Conservation (phyloP, 805 yeast genomes). For the Cyberlindnera sargentensis region DNA sequence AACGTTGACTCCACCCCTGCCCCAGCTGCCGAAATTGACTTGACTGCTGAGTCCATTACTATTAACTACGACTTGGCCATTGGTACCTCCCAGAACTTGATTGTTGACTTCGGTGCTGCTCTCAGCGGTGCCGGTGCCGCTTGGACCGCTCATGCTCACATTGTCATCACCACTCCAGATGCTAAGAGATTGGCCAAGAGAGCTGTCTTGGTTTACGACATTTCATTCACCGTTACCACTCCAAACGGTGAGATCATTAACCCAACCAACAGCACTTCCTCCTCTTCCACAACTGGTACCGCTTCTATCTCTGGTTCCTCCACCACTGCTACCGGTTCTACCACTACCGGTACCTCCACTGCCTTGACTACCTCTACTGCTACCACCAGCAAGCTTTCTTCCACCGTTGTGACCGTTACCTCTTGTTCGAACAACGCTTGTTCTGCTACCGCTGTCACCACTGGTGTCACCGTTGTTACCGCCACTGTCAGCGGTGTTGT, state of each 20-base stretch:
- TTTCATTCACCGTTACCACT: slow-evolving; percentile 12
- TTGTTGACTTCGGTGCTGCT: slow-evolving; percentile 4
- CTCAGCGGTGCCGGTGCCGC: slow-evolving; percentile 7
- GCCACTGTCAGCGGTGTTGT: slow-evolving; percentile 23
- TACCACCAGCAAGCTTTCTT: slow-evolving; percentile 10
- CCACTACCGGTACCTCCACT: slow-evolving; percentile 8
- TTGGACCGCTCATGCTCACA: slow-evolving; percentile 5
- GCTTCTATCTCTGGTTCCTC: slow-evolving; percentile 10
- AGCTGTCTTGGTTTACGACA: slow-evolving; percentile 1
- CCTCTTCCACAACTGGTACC: slow-evolving; percentile 14
- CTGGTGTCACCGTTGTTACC: slow-evolving; percentile 26
- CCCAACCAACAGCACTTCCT: slow-evolving; percentile 2
- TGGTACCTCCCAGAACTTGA: slow-evolving; percentile 1
- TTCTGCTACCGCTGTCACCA: slow-evolving; percentile 21
- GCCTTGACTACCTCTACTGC: slow-evolving; percentile 8
- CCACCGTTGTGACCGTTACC: slow-evolving; percentile 18
- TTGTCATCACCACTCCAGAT: slow-evolving; percentile 4
- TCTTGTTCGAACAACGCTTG: slow-evolving; percentile 26
- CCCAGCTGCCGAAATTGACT: slow-evolving; percentile 1
- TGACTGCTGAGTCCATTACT: not conserved
- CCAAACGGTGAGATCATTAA: slow-evolving; percentile 1
- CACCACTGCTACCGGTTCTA: slow-evolving; percentile 10
- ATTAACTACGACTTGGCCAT: not conserved
- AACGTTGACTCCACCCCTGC: slow-evolving; percentile 4
- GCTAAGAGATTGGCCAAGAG: slow-evolving; percentile 11